phyloP scores from a whole-genome alignment of 306 rosid genomes.

The Alnus glutinosa region DNA sequence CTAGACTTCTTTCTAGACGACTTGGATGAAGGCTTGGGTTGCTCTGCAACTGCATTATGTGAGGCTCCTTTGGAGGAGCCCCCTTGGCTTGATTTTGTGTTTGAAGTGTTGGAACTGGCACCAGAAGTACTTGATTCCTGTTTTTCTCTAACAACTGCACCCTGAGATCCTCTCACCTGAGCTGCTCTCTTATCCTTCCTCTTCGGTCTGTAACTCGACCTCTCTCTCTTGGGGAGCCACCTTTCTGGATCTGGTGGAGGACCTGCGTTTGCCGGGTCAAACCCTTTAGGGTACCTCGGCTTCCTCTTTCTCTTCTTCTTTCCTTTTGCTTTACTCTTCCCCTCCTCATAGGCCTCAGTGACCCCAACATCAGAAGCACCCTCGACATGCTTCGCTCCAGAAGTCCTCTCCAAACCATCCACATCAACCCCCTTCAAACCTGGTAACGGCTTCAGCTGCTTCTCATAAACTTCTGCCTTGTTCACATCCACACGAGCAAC shows the following conservation, averaged over 20 bases:
- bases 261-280: conserved; percentile 93
- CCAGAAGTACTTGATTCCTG: conserved; percentile 55
- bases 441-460: conserved; percentile 76
- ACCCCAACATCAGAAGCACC: conserved; percentile 42
- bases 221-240: conserved; percentile 98
- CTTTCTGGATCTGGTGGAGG: conserved; percentile 98
- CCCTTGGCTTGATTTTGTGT: conserved; percentile 64
- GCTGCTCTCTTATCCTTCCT: conserved; percentile 97
- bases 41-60: conserved; percentile 55
- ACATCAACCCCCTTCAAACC: conserved; percentile 81
- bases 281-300: conserved; percentile 96
- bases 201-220: conserved; percentile 93
- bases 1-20: conserved; percentile 83
- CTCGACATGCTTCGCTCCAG: conserved; percentile 78
- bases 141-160: conserved; percentile 83
- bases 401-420: conserved; percentile 81
- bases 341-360: conserved; percentile 64
- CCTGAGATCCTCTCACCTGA: conserved; percentile 98
- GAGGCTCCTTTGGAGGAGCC: conserved; percentile 57
- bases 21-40: conserved; percentile 64
- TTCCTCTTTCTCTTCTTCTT: conserved; percentile 97
- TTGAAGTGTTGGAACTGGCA: conserved; percentile 49
- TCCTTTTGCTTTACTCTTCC: conserved; percentile 73
- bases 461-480: conserved; percentile 90
- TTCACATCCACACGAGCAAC: conserved; percentile 72